Percentiles rank a stretch among this genome's conserved stretches.
These are phyloP conservation scores for Nemania bipapillata DNA, from an alignment of 2,329 filamentous ascomycete genomes.

Conservation along the genomic window DNA sequence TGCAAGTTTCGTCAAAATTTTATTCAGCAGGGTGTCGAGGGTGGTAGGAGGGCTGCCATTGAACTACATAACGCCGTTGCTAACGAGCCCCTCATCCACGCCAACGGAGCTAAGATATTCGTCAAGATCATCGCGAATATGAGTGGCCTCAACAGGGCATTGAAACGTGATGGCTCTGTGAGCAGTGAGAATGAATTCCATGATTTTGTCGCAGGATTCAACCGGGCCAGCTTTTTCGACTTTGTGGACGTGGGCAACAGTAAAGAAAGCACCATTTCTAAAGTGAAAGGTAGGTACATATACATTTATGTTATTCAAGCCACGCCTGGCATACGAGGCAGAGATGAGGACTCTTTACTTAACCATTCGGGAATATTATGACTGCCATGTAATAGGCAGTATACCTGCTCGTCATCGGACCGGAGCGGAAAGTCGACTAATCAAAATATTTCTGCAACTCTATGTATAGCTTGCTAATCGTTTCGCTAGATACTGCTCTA, in stretches of 20 bases:
- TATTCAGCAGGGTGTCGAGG: conserved; percentile 65
- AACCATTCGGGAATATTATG: not conserved
- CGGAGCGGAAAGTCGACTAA: not conserved
- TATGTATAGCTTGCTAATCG: conserved; percentile 22
- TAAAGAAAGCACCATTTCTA: conserved; percentile 68
- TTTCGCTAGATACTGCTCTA: conserved; percentile 59
- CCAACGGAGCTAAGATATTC: conserved; percentile 64
- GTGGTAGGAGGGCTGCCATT: conserved; percentile 64
- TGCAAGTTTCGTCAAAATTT: conserved; percentile 67
- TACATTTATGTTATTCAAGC: not conserved
- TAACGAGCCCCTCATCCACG: conserved; percentile 57
- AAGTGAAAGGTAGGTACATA: conserved; percentile 70
- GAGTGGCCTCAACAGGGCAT: conserved; percentile 60
- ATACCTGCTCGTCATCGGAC: not conserved
- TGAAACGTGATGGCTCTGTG: conserved; percentile 62
- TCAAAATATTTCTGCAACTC: not conserved
- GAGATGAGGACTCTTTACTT: not conserved
- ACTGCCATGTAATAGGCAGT: not conserved
- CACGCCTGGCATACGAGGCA: not conserved
- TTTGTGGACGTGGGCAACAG: conserved; percentile 71
- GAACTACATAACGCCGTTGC: conserved; percentile 62
- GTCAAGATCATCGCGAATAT: conserved; percentile 68
- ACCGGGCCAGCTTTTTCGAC: conserved; percentile 69
- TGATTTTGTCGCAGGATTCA: conserved; percentile 70
- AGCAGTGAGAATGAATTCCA: conserved; percentile 59